phyloP scores from a whole-genome alignment of 2,329 filamentous ascomycete species.

The Dothistroma pini region DNA sequence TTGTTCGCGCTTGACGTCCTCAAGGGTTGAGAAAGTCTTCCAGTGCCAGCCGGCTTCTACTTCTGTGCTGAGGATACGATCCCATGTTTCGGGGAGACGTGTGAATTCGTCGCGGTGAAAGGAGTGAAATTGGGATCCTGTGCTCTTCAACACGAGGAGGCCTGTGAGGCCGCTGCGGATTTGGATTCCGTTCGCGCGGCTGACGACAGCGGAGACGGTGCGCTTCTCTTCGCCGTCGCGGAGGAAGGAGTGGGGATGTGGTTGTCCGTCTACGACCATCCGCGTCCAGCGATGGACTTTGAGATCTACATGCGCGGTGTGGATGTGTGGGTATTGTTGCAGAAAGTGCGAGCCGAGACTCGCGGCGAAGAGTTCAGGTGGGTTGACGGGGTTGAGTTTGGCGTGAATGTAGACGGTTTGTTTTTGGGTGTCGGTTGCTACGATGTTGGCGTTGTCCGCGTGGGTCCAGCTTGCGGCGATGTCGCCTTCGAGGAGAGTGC shows the following conservation, averaged over 20 bases:
- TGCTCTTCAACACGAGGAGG: slow-evolving; percentile 85
- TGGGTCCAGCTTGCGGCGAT: slow-evolving; percentile 86
- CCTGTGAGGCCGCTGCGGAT: slow-evolving; percentile 76
- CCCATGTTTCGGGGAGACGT: slow-evolving; percentile 83
- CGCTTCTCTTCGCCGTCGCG: slow-evolving; percentile 86
- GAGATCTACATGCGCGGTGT: slow-evolving; percentile 75
- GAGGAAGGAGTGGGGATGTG: slow-evolving; percentile 92
- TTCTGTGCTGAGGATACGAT: slow-evolving; percentile 91
- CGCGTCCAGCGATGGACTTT: slow-evolving; percentile 88
- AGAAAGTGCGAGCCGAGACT: slow-evolving; percentile 86
- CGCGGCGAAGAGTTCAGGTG: slow-evolving; percentile 86
- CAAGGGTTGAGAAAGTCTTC: slow-evolving; percentile 64
- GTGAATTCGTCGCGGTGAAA: slow-evolving; percentile 94
- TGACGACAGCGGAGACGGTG: slow-evolving; percentile 70
- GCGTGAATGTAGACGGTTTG: slow-evolving; percentile 88
- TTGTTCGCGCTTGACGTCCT: slow-evolving; percentile 62
- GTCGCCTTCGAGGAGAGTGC: slow-evolving; percentile 85
- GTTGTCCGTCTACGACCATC: slow-evolving; percentile 79
- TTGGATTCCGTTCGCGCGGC: slow-evolving; percentile 64
- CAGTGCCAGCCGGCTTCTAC: slow-evolving; percentile 86
- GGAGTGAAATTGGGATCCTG: slow-evolving; percentile 90
- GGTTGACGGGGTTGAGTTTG: slow-evolving; percentile 87
- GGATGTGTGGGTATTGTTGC: slow-evolving; percentile 82
- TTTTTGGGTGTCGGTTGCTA: slow-evolving; percentile 97
- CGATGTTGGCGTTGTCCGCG: slow-evolving; percentile 91